A percentile compares a stretch with the other conserved stretches of the same genome.
Evolutionary conservation across 768 basidiomycete species (phyloP).

Genomic region (Rickenella mellea): DNA sequence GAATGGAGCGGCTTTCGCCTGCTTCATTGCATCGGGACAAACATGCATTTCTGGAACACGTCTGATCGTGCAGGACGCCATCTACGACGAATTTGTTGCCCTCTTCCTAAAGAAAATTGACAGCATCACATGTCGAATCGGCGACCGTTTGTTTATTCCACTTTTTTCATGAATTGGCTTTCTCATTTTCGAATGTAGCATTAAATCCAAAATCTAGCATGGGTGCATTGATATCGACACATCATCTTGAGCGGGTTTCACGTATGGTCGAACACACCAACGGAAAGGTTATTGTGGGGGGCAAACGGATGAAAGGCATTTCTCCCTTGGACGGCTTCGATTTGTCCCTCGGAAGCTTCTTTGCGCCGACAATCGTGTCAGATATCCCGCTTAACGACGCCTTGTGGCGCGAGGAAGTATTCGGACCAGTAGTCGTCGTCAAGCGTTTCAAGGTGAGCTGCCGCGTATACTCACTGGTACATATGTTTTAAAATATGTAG

Average conservation of each 20-base stretch:
- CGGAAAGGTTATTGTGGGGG: constrained; percentile 52
- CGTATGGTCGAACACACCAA: constrained; percentile 38
- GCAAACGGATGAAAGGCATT: constrained; percentile 48
- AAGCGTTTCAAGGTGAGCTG: constrained; percentile 38
- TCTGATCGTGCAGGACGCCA: constrained; percentile 58
- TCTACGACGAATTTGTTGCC: constrained; percentile 62
- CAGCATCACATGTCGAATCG: constrained; percentile 61
- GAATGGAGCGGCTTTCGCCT: constrained; percentile 76
- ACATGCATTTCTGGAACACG: constrained; percentile 89
- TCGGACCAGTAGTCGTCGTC: constrained; percentile 77
- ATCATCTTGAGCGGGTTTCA: constrained; percentile 59
- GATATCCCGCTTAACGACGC: constrained; percentile 48
- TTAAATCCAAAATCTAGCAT: constrained; percentile 61
- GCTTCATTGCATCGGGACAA: constrained; percentile 82
- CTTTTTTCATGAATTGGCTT: constrained; percentile 2
- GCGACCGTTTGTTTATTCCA: constrained; percentile 42
- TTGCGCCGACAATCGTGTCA: constrained; percentile 67
- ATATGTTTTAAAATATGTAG: constrained; percentile 20
- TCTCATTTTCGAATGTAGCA: constrained; percentile 30
- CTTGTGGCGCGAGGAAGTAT: constrained; percentile 77
- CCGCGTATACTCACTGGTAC: constrained; percentile 9
- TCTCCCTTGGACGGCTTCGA: constrained; percentile 65
- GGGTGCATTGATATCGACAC: constrained; percentile 68
- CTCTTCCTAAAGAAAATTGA: constrained; percentile 53
- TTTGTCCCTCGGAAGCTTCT: constrained; percentile 66